phyloP scores from a whole-genome alignment of 208 protist genomes.

The Leishmania tarentolae region DNA sequence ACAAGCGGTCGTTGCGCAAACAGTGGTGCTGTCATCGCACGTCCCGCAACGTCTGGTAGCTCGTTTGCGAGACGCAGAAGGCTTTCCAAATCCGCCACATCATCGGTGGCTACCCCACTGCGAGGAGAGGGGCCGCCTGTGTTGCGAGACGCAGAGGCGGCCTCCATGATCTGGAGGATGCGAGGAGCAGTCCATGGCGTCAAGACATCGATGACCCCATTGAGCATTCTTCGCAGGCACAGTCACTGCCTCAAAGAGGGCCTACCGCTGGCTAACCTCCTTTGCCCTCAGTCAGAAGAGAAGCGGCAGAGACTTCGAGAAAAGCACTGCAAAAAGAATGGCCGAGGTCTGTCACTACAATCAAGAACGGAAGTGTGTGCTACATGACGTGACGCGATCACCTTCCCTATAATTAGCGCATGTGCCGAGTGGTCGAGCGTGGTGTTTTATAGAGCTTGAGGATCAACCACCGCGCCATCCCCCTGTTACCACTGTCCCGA shows the following conservation, averaged over 20 bases:
- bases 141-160: slow-evolving; percentile 17
- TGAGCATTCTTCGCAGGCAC: slow-evolving; percentile 5
- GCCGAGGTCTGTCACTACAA: not conserved
- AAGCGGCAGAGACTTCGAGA: too few relatives aligned
- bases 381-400: not conserved
- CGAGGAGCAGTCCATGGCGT: slow-evolving; percentile 54
- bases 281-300: not conserved
- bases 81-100: slow-evolving; percentile 24
- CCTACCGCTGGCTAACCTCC: not conserved
- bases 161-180: slow-evolving; percentile 58
- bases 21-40: slow-evolving; percentile 60
- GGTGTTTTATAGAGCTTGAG: not conserved
- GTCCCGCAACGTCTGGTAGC: slow-evolving; percentile 63
- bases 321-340: not conserved
- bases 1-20: slow-evolving; percentile 56
- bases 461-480: not conserved
- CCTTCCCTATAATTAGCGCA: not conserved
- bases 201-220: slow-evolving; percentile 32
- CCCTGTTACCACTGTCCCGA: not conserved
- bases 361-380: not conserved
- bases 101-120: slow-evolving; percentile 7
- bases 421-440: not conserved
- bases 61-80: slow-evolving; percentile 48
- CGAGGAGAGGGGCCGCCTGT: not conserved
- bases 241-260: not conserved